phyloP scores from a whole-genome alignment of 768 basidiomycete species.

The Hemileccinum rubropunctum region DNA sequence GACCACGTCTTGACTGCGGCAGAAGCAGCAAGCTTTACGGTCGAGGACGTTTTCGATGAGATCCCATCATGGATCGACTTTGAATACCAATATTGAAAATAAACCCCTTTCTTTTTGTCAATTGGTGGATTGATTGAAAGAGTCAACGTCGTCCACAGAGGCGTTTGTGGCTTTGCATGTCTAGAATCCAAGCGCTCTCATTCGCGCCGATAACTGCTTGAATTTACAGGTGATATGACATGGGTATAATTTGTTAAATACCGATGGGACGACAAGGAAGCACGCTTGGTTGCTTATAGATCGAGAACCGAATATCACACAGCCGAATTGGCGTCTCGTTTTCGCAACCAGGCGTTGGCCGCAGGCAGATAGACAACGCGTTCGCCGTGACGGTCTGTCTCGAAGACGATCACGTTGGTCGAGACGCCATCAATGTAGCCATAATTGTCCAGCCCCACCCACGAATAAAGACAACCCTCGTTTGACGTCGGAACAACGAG shows the following conservation, averaged over 20 bases:
- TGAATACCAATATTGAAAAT: conserved; percentile 38
- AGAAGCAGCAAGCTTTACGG: conserved; percentile 32
- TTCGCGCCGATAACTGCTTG: too few species aligned
- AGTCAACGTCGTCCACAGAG: too few species aligned
- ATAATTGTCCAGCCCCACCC: conserved; percentile 20
- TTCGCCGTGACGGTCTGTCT: neutral
- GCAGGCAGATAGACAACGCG: conserved; percentile 14
- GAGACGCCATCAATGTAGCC: conserved; percentile 25
- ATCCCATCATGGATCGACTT: conserved; percentile 56
- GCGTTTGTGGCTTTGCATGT: too few species aligned
- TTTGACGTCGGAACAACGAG: conserved; percentile 9
- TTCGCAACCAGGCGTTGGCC: conserved; percentile 5
- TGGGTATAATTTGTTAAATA: too few species aligned
- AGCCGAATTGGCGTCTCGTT: neutral
- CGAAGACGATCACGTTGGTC: conserved; percentile 15
- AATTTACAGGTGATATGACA: too few species aligned
- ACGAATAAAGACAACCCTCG: conserved; percentile 23
- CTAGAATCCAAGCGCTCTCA: too few species aligned
- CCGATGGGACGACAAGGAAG: too few species aligned
- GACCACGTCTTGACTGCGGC: conserved; percentile 45
- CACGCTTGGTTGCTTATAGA: too few species aligned
- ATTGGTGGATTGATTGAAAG: too few species aligned
- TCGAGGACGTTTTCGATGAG: conserved; percentile 51
- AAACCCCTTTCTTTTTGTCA: too few species aligned
- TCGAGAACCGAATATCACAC: too few species aligned